Evolutionary conservation across 163 green algal species (phyloP), one percentile per base, ranked within the genome.

Genomic region (Coccomyxa subellipsoidea): DNA sequence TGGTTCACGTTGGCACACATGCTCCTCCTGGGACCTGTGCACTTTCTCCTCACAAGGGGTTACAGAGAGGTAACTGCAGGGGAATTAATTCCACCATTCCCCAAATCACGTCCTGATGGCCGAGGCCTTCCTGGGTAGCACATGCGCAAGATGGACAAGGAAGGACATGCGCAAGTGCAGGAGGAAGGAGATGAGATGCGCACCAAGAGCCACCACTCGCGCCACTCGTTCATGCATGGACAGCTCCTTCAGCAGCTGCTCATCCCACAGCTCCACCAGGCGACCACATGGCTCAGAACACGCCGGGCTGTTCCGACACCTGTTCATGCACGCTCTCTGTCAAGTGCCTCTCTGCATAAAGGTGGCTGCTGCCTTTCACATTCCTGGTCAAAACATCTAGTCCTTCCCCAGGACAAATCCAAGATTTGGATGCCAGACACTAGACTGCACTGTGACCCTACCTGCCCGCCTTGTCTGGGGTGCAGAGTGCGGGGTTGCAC

Each of bases 251-350:
- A 94, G 85, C 6, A 40, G 36, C 18, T 36, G 71, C 47, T 89
- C 73, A 59, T 93, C 85, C 94, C 94, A 98, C 70, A 97, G 84
- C 25, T 90, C 87, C 71, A 89, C 35, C 81, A 96, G 81, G 7
- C 78, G 54, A 31, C 87, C 89, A 31, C 82, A 84, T 31, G 81
- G 78, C 12, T 31, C 36, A 23, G 38, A 21, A 76, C 85, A 84
- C 27, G 23, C 31, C 32, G 40, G 34, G 6, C 35, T n/a, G 8
- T 82, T 76, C 0, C 23, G 21, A 70, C 76, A 84, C 76, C 69
- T 82, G 70, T 0, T 25, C 66, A 73, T 59, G 47, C 47, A 59
- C 23, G 47, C 4, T 27, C 4, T 12, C 15, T 59, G 47, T 18
- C 23, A 18, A 59, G 21, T 59, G 47, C 47, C 21, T 59, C 21